Evolutionary conservation across 495 filamentous ascomycete genomes (phyloP).

Genomic region (Corynascus novoguineensis): DNA sequence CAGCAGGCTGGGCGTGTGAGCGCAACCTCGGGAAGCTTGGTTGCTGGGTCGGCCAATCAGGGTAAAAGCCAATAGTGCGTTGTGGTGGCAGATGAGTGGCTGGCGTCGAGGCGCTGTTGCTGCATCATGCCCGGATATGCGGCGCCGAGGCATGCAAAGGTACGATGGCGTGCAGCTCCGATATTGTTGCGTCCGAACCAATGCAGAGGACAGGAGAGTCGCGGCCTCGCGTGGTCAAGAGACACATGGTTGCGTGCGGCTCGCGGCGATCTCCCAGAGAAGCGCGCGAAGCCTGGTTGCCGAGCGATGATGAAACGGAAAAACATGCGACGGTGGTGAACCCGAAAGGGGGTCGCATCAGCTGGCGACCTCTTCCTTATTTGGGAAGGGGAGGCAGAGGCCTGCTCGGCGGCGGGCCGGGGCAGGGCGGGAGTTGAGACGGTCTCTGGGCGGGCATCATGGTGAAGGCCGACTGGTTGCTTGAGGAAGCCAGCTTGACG

Average conservation of each 20-base stretch:
- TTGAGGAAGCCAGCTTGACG: slow-evolving; percentile 15
- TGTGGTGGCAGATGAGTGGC: not conserved
- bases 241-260: slow-evolving; percentile 13
- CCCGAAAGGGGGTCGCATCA: slow-evolving; percentile 7
- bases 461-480: slow-evolving; percentile 21
- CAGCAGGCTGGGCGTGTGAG: slow-evolving; percentile 10
- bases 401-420: slow-evolving; percentile 75
- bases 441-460: slow-evolving; percentile 65
- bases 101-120: slow-evolving; percentile 6
- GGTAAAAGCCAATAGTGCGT: not conserved
- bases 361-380: slow-evolving; percentile 25
- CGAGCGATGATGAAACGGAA: slow-evolving; percentile 20
- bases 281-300: slow-evolving; percentile 13
- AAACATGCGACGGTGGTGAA: slow-evolving; percentile 15
- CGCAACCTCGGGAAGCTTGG: not conserved
- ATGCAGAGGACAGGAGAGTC: slow-evolving; percentile 15
- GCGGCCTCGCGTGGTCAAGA: slow-evolving; percentile 22
- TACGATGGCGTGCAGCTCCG: slow-evolving; percentile 23
- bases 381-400: slow-evolving; percentile 79
- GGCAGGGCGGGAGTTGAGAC: slow-evolving; percentile 74
- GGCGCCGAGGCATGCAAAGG: slow-evolving; percentile 17
- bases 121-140: slow-evolving; percentile 8
- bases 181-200: slow-evolving; percentile 10
- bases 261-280: slow-evolving; percentile 14
- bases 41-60: slow-evolving; percentile 16